Base-by-base conservation (phyloP, 108 stramenopile genomes). In the Nitzschia sp. region DNA sequence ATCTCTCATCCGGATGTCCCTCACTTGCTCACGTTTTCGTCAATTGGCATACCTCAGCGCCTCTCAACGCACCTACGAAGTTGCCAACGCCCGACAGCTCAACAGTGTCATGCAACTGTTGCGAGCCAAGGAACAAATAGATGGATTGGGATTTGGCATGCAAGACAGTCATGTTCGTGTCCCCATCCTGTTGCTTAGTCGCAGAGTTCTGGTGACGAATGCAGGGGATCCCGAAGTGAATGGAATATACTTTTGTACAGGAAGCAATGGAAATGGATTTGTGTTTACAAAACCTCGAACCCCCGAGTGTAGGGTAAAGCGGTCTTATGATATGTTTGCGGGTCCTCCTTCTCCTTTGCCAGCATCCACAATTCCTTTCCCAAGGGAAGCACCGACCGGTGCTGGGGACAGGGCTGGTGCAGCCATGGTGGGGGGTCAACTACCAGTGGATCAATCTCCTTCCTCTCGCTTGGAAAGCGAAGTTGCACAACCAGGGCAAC, bases 161-260 rank as follows among this genome's bases (percentile, higher is more conserved):
- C 19, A 60, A 11, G 58, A 70, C 24, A 70, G 53, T 22, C 69
- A 63, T 63, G 87, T 91, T 19, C 84, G 72, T 10, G 84, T 92
- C 21, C 91, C 91, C 1, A 78, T 83, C 43, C 66, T 92, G 14
- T 77, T 88, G 26, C 60, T 87, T n/a, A 38, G 65, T 19, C 57
- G 79, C 65, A 54, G 83, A 11, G 72, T 92, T 7, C 39, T 80
- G 34, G 86, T 92, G 0, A 71, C 74, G 2, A 66, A 80, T 42
- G 70, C 86, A 2, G 88, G 88, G 3, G 91, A 92, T 77, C 78
- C 84, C 1, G 88, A 92, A 54, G 85, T 75, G 58, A 89, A 92
- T 75, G 91, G 91, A 10, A 68, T 89, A n/a, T 92, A 92, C 58
- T 84, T 81, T 71, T 92, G 91, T 64, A 92, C 88, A 8, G 82